Conservation (phyloP, 768 basidiomycete genomes). For the Tulasnella sp. region DNA sequence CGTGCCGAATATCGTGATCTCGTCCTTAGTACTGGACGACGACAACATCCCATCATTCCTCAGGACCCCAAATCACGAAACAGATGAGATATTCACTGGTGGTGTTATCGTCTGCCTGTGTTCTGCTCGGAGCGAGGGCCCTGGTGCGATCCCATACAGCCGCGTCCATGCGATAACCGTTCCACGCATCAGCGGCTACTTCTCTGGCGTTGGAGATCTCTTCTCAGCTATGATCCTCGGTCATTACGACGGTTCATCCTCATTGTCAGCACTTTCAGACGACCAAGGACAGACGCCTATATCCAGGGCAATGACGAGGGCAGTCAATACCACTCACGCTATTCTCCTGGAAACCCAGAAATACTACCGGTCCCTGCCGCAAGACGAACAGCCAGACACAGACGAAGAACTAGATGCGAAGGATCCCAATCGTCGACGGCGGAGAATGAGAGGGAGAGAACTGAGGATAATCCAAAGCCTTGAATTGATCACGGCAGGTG, state of each 20-base stretch:
- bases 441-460: slow-evolving; percentile 76
- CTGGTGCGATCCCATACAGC: background rate
- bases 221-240: slow-evolving; percentile 87
- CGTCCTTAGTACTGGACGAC: slow-evolving; percentile 56
- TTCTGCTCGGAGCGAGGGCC: slow-evolving; percentile 15
- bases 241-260: slow-evolving; percentile 37
- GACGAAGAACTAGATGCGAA: slow-evolving; percentile 65
- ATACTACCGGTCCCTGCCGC: slow-evolving; percentile 43
- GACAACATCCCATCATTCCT: background rate
- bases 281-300: slow-evolving; percentile 27
- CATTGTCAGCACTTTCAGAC: too few species aligned
- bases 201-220: slow-evolving; percentile 92
- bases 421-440: slow-evolving; percentile 51
- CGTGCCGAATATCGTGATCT: slow-evolving; percentile 83
- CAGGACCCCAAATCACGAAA: slow-evolving; percentile 21
- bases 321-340: slow-evolving; percentile 64
- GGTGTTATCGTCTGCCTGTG: slow-evolving; percentile 14
- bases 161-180: slow-evolving; percentile 58
- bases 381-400: slow-evolving; percentile 45
- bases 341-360: slow-evolving; percentile 51
- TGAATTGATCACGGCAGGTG: slow-evolving; percentile 36
- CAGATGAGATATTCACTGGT: slow-evolving; percentile 18
- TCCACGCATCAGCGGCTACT: slow-evolving; percentile 77
- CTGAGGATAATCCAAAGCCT: slow-evolving; percentile 71
- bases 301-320: slow-evolving; percentile 49